Evolutionary conservation across 2,329 filamentous ascomycete genomes (phyloP), one percentile per base, ranked within the genome.

Genomic region (Hortaea werneckii): DNA sequence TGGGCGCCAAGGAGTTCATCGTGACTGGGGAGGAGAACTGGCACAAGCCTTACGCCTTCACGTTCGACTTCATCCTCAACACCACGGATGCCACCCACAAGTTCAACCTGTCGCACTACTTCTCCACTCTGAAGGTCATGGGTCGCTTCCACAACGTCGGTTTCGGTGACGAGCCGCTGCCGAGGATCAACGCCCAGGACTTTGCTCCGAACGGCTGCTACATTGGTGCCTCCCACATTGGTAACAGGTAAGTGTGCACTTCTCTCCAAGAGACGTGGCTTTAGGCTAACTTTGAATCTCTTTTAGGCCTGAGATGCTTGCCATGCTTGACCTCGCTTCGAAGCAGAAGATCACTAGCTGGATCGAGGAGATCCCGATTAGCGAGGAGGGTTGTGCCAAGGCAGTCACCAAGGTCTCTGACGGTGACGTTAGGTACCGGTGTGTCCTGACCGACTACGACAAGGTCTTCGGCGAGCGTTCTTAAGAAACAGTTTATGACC

Each of bases 131-230:
- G 63, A 87, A 90, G 67, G 81, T 90, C 47, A 85, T 88, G 68
- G 85, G 83, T 48, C 77, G 76, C 61, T 92, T 85, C 79, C 78
- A 90, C 64, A 85, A 77, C 58, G 84, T 90, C 44, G 86, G 85
- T 37, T 73, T 92, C 59, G 86, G 86, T 3, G 85, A 88, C 62
- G 83, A 86, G 50, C 79, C 82, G 39, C 79, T 86, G 8, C 79
- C 85, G 47, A 68, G 73, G 9, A 42, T 53, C 29, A 74, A 92
- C 54, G 80, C 78, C 42, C 83, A 88, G 71, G 79, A 79, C 60
- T 83, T 94, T 58, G 74, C 86, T 49, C 66, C 66, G 53, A 94
- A 90, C 67, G 87, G 87, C 9, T 72, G 67, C 63, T 74, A 66
- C 60, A 67, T 75, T 51, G 71, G 72, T 39, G 70, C 72, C 13